Conservation (phyloP, 2,329 filamentous ascomycete genomes). For the Trichophyton rubrum region DNA sequence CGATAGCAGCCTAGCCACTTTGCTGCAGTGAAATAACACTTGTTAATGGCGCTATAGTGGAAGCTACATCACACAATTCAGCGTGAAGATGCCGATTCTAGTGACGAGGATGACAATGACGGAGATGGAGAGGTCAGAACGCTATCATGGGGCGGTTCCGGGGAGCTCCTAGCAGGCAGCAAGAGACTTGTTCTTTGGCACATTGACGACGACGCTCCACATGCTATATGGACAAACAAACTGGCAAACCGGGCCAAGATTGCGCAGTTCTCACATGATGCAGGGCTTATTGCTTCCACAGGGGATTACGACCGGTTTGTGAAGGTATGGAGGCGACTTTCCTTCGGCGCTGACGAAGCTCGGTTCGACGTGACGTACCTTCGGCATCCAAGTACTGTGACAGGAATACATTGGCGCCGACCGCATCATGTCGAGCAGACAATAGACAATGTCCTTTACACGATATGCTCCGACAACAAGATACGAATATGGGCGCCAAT, state of each 20-base stretch:
- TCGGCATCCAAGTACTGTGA: constrained; percentile 69
- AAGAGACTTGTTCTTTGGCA: constrained; percentile 58
- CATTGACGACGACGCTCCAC: constrained; percentile 32
- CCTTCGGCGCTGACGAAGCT: constrained; percentile 69
- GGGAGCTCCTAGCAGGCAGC: constrained; percentile 73
- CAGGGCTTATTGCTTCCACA: constrained; percentile 70
- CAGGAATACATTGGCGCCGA: constrained; percentile 71
- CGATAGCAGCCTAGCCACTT: constrained; percentile 16
- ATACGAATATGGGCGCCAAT: constrained; percentile 73
- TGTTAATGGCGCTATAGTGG: constrained; percentile 11
- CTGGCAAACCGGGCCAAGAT: constrained; percentile 63
- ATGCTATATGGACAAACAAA: constrained; percentile 57
- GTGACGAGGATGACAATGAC: constrained; percentile 48
- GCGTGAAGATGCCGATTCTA: constrained; percentile 30
- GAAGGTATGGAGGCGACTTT: constrained; percentile 83
- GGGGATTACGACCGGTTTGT: constrained; percentile 68
- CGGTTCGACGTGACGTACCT: constrained; percentile 87
- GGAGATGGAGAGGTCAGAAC: constrained; percentile 45
- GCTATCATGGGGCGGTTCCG: constrained; percentile 75
- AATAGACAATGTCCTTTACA: constrained; percentile 79
- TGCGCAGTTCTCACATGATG: constrained; percentile 74
- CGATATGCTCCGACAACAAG: constrained; percentile 66
- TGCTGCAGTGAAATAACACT: neutral
- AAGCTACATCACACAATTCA: neutral
- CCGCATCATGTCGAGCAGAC: constrained; percentile 65